A percentile compares a stretch with the other conserved stretches of the same genome.
Conservation (phyloP, 768 basidiomycete species). For the Pisolithus sp. region DNA sequence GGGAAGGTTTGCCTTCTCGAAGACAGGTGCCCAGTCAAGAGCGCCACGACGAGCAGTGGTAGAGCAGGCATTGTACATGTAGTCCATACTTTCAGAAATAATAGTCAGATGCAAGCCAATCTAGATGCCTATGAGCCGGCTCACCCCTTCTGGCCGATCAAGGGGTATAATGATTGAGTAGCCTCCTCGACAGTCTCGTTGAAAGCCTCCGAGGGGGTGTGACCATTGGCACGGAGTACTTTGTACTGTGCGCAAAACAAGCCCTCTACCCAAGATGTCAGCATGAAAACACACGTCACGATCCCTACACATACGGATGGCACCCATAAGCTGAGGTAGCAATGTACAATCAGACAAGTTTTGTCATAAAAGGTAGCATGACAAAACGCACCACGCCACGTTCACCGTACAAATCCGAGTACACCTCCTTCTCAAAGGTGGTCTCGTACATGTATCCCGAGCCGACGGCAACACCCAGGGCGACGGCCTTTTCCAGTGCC, state of each 20-base stretch:
- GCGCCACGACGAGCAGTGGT: conserved; percentile 98
- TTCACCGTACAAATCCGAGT: conserved; percentile 98
- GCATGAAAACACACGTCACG: background rate
- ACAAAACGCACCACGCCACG: conserved; percentile 85
- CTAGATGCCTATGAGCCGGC: conserved; percentile 14
- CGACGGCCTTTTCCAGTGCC: conserved; percentile 94
- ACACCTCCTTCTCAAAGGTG: conserved; percentile 99
- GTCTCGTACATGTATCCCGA: conserved; percentile 99
- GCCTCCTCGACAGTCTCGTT: conserved; percentile 99
- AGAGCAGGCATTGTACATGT: conserved; percentile 99
- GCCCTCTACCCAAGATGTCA: conserved; percentile 55
- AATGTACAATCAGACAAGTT: background rate
- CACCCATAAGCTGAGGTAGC: conserved; percentile 81
- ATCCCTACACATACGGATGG: conserved; percentile 60
- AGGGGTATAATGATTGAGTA: conserved; percentile 96
- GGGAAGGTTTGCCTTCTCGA: conserved; percentile 90
- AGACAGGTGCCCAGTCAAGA: conserved; percentile 97
- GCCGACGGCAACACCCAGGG: conserved; percentile 89
- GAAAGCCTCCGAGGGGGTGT: conserved; percentile 97
- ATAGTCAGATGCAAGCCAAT: background rate
- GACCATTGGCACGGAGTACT: conserved; percentile 93
- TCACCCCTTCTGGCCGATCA: conserved; percentile 92
- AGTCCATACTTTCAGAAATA: conserved; percentile 71
- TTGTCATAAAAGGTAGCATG: conserved; percentile 1
- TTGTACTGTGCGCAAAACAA: conserved; percentile 99